Evolutionary conservation across 345 rosid genomes (phyloP).

Genomic region (Reutealis trisperma): DNA sequence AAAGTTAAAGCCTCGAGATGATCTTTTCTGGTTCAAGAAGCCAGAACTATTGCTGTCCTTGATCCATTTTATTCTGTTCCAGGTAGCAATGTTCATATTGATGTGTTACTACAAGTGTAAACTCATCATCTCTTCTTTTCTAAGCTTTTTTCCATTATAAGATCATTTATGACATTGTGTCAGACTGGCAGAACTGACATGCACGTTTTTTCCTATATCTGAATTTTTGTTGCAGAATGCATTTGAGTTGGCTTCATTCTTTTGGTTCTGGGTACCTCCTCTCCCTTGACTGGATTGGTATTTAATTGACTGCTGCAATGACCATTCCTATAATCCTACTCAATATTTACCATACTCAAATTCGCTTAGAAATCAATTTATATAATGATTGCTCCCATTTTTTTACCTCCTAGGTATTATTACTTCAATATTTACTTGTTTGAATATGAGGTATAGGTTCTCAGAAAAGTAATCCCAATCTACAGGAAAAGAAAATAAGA

Average conservation of each 20-base stretch:
- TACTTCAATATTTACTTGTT: not conserved
- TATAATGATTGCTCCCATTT: not conserved
- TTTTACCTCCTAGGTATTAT: not conserved
- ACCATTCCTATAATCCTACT: not conserved
- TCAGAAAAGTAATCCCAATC: not conserved
- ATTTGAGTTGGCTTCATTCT: conserved; percentile 91
- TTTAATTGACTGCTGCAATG: conserved; percentile 11
- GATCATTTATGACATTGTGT: not conserved
- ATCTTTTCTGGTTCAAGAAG: conserved; percentile 94
- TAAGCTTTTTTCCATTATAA: not conserved
- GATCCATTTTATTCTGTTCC: conserved; percentile 91
- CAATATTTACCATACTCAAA: not conserved
- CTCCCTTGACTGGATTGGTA: conserved; percentile 25
- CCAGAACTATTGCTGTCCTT: conserved; percentile 74
- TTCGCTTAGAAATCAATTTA: conserved; percentile 5
- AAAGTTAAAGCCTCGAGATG: conserved; percentile 81
- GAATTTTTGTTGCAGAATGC: conserved; percentile 65
- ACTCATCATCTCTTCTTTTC: not conserved
- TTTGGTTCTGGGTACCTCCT: conserved; percentile 91
- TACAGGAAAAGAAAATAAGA: not conserved
- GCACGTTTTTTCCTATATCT: conserved; percentile 1
- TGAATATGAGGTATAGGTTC: not conserved
- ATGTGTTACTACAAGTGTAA: conserved; percentile 6
- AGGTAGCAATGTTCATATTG: conserved; percentile 45
- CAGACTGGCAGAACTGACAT: conserved; percentile 23